These are phyloP conservation scores for Tuber microsphaerosporum DNA, from an alignment of 495 filamentous ascomycete species.

Conservation along the genomic window DNA sequence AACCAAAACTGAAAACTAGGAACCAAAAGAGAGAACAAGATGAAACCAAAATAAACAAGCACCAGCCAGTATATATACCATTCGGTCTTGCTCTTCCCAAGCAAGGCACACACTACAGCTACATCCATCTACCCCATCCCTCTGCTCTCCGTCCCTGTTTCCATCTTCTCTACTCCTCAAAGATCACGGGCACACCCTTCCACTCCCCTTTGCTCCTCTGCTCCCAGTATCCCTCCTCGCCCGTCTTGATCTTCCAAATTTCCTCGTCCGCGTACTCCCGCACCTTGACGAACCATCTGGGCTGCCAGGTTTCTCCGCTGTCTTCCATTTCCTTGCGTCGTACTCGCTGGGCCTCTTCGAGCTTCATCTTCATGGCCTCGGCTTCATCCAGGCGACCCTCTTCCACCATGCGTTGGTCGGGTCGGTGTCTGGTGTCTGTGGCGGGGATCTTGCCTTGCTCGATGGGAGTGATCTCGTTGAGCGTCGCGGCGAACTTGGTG, in stretches of 20 bases:
- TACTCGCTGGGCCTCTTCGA: conserved; percentile 79
- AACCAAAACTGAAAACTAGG: neutral
- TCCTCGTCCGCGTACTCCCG: conserved; percentile 55
- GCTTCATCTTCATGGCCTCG: conserved; percentile 68
- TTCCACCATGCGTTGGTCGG: conserved; percentile 87
- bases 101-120: neutral
- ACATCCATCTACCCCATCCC: neutral
- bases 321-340: conserved; percentile 70
- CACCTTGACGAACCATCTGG: conserved; percentile 74
- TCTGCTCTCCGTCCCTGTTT: neutral
- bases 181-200: conserved; percentile 65
- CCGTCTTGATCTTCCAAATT: conserved; percentile 70
- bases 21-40: neutral
- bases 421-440: conserved; percentile 75
- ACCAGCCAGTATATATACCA: neutral
- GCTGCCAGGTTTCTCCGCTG: conserved; percentile 59
- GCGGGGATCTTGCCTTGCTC: conserved; percentile 61
- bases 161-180: conserved; percentile 44
- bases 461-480: conserved; percentile 81
- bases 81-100: neutral
- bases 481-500: conserved; percentile 70
- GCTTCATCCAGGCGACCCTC: conserved; percentile 73
- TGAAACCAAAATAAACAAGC: neutral
- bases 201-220: conserved; percentile 63
- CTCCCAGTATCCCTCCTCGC: conserved; percentile 89